Conservation (phyloP, 352 stramenopile species). For the Globisporangium cystogenes region DNA sequence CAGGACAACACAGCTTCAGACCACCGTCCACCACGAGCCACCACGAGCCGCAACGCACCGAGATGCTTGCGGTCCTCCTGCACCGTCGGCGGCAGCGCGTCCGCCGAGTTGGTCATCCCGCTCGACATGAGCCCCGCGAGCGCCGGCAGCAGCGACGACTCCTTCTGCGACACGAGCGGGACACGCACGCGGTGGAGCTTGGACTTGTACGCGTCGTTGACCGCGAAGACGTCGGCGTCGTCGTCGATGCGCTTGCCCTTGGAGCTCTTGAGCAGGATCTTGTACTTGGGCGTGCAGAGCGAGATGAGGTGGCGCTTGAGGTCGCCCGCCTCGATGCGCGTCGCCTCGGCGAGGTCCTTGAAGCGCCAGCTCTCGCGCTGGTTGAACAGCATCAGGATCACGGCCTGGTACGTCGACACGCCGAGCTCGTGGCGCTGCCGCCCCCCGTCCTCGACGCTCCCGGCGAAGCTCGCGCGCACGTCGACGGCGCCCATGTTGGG, state of each 20-base stretch:
- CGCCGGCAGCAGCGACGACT: slow-evolving; percentile 49
- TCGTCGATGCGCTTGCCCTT: slow-evolving; percentile 96
- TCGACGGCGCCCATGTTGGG: slow-evolving; percentile 92
- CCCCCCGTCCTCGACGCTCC: slow-evolving; percentile 19
- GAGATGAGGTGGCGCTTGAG: slow-evolving; percentile 95
- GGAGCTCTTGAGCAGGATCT: slow-evolving; percentile 96
- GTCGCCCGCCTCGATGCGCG: slow-evolving; percentile 85
- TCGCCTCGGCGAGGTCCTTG: slow-evolving; percentile 87
- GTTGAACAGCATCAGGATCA: slow-evolving; percentile 98
- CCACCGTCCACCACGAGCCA: neutral
- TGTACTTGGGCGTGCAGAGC: slow-evolving; percentile 96
- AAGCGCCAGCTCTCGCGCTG: slow-evolving; percentile 69
- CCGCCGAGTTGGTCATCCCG: slow-evolving; percentile 39
- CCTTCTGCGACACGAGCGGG: slow-evolving; percentile 80
- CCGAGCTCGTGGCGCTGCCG: slow-evolving; percentile 91
- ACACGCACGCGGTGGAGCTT: slow-evolving; percentile 89
- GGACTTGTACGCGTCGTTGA: slow-evolving; percentile 94
- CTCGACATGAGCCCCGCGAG: slow-evolving; percentile 18
- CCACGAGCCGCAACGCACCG: slow-evolving; percentile 13
- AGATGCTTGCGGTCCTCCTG: slow-evolving; percentile 96
- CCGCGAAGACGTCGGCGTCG: slow-evolving; percentile 91
- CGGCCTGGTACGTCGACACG: slow-evolving; percentile 98
- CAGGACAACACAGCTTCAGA: neutral
- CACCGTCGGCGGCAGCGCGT: slow-evolving; percentile 86
- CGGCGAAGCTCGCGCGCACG: slow-evolving; percentile 87